Evolutionary conservation across 108 stramenopile species (phyloP), one percentile per base, ranked within the genome.

Genomic region (Epithemia pelagica): DNA sequence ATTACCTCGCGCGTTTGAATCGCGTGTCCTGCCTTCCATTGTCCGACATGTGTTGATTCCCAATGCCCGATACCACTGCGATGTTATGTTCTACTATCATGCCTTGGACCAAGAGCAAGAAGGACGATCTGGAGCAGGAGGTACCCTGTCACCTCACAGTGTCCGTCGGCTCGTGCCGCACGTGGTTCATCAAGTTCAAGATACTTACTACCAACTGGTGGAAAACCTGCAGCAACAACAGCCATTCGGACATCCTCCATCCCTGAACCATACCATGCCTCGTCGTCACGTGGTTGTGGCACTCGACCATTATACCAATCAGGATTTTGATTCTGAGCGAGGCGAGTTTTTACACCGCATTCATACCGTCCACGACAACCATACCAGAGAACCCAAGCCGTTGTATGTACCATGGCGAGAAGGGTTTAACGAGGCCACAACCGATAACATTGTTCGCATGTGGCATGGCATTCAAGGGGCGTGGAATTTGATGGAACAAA

Each of bases 401-500:
- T 53, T 53, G 22, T 86, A 86, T 61, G 73, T 75, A 67, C 74
- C 74, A 19, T 75, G 70, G 64, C 27, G 29, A 23, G 71, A 71
- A 0, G 61, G 55, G n/a, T 51, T 27, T 46, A 32, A 59, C 32
- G 53, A 28, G 54, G 21, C 31, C 28, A 70, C 51, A 5, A 62
- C 65, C 10, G 70, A 56, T 33, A 81, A 81, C 61, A 81, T 81
- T 23, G 70, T 81, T 25, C 46, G 54, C 25, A 77, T 77, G 61
- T 81, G 80, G 80, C 80, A 81, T 68, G 62, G 65, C 46, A 81
- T 81, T 32, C 61, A 74, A 57, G 59, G 53, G 28, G 71, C 59
- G 22, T 81, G 69, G 68, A 74, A 76, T 37, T 30, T 74, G 2
- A 76, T 81, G 80, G 27, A 54, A 31, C 29, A 54, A 26, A 52